Conservation (phyloP, 768 basidiomycete genomes). For the Boletus subcaerulescens region DNA sequence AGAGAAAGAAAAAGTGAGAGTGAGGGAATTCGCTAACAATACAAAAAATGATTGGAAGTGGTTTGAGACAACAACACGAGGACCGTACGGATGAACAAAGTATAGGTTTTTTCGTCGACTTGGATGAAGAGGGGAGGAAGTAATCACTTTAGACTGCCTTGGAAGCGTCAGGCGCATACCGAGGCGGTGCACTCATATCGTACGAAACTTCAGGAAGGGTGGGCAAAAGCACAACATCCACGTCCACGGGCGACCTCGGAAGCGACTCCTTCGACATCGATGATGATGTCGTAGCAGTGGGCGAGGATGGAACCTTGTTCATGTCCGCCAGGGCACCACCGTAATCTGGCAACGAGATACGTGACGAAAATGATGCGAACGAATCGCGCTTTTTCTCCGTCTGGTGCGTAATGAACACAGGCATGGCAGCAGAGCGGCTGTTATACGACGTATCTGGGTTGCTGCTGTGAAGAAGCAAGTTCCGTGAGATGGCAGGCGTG, state of each 20-base stretch:
- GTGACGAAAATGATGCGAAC: slow-evolving; percentile 44
- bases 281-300: slow-evolving; percentile 17
- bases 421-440: slow-evolving; percentile 28
- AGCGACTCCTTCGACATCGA: slow-evolving; percentile 30
- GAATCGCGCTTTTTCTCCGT: slow-evolving; percentile 48
- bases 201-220: slow-evolving; percentile 17
- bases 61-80: neutral
- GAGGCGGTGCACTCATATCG: slow-evolving; percentile 18
- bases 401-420: slow-evolving; percentile 46
- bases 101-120: neutral
- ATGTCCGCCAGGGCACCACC: slow-evolving; percentile 32
- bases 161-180: slow-evolving; percentile 18
- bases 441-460: slow-evolving; percentile 24
- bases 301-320: slow-evolving; percentile 21
- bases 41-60: slow-evolving; percentile 17
- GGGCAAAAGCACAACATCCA: slow-evolving; percentile 13
- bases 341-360: slow-evolving; percentile 42
- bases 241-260: slow-evolving; percentile 21
- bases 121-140: neutral
- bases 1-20: neutral
- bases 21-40: slow-evolving; percentile 23
- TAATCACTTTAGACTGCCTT: slow-evolving; percentile 14
- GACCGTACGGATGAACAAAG: neutral
- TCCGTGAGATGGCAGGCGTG: neutral
- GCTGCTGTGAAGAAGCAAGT: slow-evolving; percentile 11